These are phyloP conservation scores for Gelatoporia subvermispora DNA, from an alignment of 768 basidiomycete genomes.

Conservation along the genomic window DNA sequence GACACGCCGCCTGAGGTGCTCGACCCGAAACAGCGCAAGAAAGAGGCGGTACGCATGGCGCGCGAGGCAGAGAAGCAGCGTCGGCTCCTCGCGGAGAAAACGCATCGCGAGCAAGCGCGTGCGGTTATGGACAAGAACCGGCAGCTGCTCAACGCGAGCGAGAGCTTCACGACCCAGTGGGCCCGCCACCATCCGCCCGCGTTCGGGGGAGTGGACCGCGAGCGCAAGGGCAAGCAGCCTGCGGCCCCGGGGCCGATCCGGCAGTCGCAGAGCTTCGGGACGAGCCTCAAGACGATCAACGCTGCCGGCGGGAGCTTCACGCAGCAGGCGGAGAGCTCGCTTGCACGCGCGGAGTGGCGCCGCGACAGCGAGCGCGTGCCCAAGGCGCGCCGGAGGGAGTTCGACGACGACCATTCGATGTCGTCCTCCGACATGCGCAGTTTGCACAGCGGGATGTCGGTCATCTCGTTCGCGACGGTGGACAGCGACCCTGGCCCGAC, in stretches of 20 bases:
- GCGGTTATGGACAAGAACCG: conserved; percentile 90
- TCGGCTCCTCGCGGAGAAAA: conserved; percentile 68
- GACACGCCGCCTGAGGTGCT: conserved; percentile 29
- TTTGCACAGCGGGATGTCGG: conserved; percentile 59
- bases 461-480: conserved; percentile 77
- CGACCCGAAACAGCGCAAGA: conserved; percentile 74
- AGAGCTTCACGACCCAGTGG: conserved; percentile 29
- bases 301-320: conserved; percentile 59
- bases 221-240: conserved; percentile 34
- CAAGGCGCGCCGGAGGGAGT: conserved; percentile 79
- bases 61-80: conserved; percentile 83
- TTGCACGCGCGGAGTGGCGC: conserved; percentile 37
- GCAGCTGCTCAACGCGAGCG: conserved; percentile 61
- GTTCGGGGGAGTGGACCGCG: conserved; percentile 1
- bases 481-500: conserved; percentile 84
- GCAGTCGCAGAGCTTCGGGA: conserved; percentile 43
- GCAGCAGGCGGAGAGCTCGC: conserved; percentile 9
- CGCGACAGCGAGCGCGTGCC: conserved; percentile 56
- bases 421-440: conserved; percentile 84
- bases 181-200: conserved; percentile 33
- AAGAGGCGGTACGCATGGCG: conserved; percentile 72
- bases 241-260: conserved; percentile 62
- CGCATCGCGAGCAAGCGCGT: conserved; percentile 81
- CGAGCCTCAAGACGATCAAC: conserved; percentile 45
- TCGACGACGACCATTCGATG: conserved; percentile 89